Evolutionary conservation across 2,329 filamentous ascomycete species (phyloP).

Genomic region (Fusarium burgessii): DNA sequence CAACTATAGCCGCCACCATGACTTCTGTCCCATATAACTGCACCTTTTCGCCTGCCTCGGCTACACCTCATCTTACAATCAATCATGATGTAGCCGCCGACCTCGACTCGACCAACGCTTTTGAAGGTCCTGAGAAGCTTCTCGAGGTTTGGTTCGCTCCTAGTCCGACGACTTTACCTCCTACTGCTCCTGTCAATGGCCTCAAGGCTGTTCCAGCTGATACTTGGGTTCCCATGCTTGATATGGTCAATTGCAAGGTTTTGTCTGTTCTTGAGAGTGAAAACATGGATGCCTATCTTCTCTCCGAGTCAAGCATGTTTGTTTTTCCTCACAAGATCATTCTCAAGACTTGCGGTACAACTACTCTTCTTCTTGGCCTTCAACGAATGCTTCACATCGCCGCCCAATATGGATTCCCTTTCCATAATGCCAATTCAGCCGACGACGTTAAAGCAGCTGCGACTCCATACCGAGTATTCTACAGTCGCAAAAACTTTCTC

Average conservation of each 20-base stretch:
- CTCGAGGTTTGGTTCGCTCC: constrained; percentile 98
- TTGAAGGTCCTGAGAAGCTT: constrained; percentile 98
- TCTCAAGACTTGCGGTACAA: constrained; percentile 97
- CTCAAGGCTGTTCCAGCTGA: constrained; percentile 88
- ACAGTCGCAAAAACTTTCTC: constrained; percentile 98
- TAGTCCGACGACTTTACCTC: constrained; percentile 77
- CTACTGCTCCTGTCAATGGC: constrained; percentile 77
- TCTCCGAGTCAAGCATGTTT: constrained; percentile 99
- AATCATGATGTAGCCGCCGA: constrained; percentile 94
- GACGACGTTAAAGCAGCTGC: constrained; percentile 80
- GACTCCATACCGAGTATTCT: constrained; percentile 95
- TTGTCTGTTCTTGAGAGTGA: constrained; percentile 94
- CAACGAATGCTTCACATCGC: constrained; percentile 94
- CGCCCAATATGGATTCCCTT: constrained; percentile 87
- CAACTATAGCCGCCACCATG: neutral
- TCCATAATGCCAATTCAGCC: constrained; percentile 74
- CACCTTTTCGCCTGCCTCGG: constrained; percentile 84
- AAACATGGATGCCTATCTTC: constrained; percentile 93
- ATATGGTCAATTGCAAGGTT: constrained; percentile 98
- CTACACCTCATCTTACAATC: constrained; percentile 92
- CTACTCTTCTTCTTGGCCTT: constrained; percentile 89
- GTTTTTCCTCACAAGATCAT: constrained; percentile 99
- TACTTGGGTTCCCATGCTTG: constrained; percentile 95
- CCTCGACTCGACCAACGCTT: constrained; percentile 94
- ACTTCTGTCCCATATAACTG: constrained; percentile 65